A percentile compares a stretch with the other conserved stretches of the same genome.
phyloP scores from a whole-genome alignment of 306 rosid species.

The Rosa multiflora region DNA sequence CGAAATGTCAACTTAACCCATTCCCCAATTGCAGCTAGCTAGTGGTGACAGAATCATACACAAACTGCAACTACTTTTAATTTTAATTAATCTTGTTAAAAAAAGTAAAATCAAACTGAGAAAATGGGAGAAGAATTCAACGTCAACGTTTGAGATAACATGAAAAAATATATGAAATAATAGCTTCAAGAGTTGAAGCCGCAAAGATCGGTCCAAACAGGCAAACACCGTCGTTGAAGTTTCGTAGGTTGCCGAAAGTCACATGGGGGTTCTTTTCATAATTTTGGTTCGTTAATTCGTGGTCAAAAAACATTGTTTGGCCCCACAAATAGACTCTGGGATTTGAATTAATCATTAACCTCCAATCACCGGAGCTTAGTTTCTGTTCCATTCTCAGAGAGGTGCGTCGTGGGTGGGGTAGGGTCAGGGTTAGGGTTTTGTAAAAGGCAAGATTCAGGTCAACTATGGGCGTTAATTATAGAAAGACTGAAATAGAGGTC shows the following conservation, averaged over 20 bases:
- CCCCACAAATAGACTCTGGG: background rate
- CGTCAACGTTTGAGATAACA: slow-evolving; percentile 55
- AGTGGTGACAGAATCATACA: background rate
- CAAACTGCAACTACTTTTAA: background rate
- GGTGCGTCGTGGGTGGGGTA: background rate
- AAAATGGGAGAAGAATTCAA: slow-evolving; percentile 59
- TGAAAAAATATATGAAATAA: slow-evolving; percentile 2
- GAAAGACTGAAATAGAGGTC: background rate
- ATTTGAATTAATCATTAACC: background rate
- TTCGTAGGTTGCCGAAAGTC: slow-evolving; percentile 52
- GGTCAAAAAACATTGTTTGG: slow-evolving; percentile 43
- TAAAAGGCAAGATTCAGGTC: background rate
- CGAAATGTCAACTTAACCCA: slow-evolving; percentile 35
- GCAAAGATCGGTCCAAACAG: slow-evolving; percentile 50
- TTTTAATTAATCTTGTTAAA: background rate
- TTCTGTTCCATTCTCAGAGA: background rate
- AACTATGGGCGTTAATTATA: background rate
- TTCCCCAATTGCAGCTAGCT: slow-evolving; percentile 4
- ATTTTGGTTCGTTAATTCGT: slow-evolving; percentile 2
- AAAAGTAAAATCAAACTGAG: background rate
- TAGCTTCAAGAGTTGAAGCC: slow-evolving; percentile 34
- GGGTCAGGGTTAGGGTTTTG: background rate
- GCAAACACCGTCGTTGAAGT: slow-evolving; percentile 55
- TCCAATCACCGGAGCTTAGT: background rate
- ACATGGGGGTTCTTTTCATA: slow-evolving; percentile 25